Base-by-base conservation (phyloP, 179 eudicot species). In the Beta lomatogona region DNA sequence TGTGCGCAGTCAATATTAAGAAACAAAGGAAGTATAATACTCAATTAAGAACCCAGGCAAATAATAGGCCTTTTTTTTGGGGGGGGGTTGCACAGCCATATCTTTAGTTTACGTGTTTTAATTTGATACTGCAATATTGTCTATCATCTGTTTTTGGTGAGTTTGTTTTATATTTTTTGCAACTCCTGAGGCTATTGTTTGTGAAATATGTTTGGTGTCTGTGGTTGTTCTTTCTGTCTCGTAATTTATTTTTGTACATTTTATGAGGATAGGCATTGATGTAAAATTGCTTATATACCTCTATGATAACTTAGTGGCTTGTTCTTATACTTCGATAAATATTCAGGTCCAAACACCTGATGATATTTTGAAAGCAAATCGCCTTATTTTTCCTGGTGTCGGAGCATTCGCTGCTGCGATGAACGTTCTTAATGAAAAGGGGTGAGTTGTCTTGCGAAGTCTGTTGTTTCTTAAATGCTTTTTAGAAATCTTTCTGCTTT, bases 401-500 rank as follows among this genome's bases (percentile, higher is more conserved):
- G 99, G 99, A 63, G 99, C 99, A 52, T 96, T 96, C 89, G 99
- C 93, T 71, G 88, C 98, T 66, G 98, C 98, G 68, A 96, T 96
- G 95, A 94, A 92, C 81, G 91, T 96, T 79, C 89, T 96, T 36
- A 91, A 86, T 76, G 85, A 86, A 71, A 94, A 77, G 13, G 98
- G 97, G 99, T 94, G 77, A 79, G 85, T 81, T 86, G 73, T 59
- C 53, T 66, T 41, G 66, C 64, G 13, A 71, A 64, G 41, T 64
- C 59, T 44, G 53, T 57, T 59, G 25, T 50, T 81, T 71, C 11
- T 31, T 3, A 50, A 25, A 54, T 9, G 21, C 44, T 52, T 52
- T 57, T 54, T 64, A n/a, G 54, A 46, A 8, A 16, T 11, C 44
- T 16, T 67, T 45, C 21, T 8, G 22, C 14, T 8, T n/a, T 10